These are phyloP conservation scores for Gigaspora rosea DNA, from an alignment of 192 early-diverging fungal genomes.

Conservation along the genomic window DNA sequence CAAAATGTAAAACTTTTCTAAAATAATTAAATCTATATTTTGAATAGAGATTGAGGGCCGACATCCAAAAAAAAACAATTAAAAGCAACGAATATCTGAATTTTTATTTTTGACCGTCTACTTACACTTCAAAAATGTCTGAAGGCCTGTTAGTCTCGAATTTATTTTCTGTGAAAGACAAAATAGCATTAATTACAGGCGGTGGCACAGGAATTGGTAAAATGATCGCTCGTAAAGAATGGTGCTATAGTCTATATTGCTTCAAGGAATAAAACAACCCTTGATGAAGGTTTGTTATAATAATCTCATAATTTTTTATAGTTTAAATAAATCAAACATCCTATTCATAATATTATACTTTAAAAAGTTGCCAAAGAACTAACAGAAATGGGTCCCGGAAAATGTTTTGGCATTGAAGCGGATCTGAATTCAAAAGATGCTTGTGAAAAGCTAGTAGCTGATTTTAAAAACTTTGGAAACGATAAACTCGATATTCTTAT, in stretches of 20 bases:
- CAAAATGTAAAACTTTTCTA: too few relatives aligned
- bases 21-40: too few relatives aligned
- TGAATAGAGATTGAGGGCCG: too few relatives aligned
- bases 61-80: too few relatives aligned
- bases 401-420: slow-evolving; percentile 67
- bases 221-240: slow-evolving; percentile 73
- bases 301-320: background rate
- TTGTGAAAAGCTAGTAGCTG: slow-evolving; percentile 47
- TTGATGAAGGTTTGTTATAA: background rate
- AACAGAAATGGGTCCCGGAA: slow-evolving; percentile 59
- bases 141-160: background rate
- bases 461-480: slow-evolving; percentile 35
- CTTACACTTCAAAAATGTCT: background rate
- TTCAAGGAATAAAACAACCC: background rate
- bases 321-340: background rate
- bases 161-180: slow-evolving; percentile 71
- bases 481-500: slow-evolving; percentile 80
- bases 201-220: slow-evolving; percentile 57
- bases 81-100: too few relatives aligned
- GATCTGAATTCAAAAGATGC: slow-evolving; percentile 51
- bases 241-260: slow-evolving; percentile 88
- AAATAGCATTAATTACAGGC: slow-evolving; percentile 82
- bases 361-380: slow-evolving; percentile 60
- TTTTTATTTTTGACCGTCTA: too few relatives aligned
- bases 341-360: slow-evolving; percentile 11